Evolutionary conservation across 179 eudicot genomes (phyloP), one percentile per base, ranked within the genome.

Genomic region (Silene noctiflora): DNA sequence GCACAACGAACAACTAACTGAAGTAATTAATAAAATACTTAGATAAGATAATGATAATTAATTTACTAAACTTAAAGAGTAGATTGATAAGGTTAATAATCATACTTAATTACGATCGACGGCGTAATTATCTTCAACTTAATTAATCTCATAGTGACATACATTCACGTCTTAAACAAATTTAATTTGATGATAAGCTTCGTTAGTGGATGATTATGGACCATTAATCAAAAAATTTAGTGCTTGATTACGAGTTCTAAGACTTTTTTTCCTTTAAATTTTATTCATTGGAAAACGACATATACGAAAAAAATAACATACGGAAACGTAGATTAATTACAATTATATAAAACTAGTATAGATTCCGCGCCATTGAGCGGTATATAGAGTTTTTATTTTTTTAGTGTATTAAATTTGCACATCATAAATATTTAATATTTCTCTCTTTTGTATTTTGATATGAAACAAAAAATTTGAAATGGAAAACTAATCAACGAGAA

Each of bases 281-380:
- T 24, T 77, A 46, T 53, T 78, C 27, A 78, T 65, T 11, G 48
- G 77, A 78, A 65, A 72, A 62, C 17, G 81, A 79, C 77, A 67
- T 27, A 29, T 51, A 73, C 46, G 53, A 78, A 51, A 64, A 78
- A 51, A 64, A 13, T 76, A 72, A 78, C 66, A 42, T 35, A 35
- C 9, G 42, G 9, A 35, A 2, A 35, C 42, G 42, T 7, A 5
- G 42, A 35, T 7, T 35, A 5, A 35, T 35, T 9, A 5, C 42
- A 35, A 35, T 35, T 35, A 35, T 35, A 35, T 35, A 29, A 29
- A 29, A n/a, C n/a, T n/a, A n/a, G n/a, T n/a, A n/a, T n/a, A n/a
- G n/a, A n/a, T n/a, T n/a, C n/a, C n/a, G n/a, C n/a, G n/a, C n/a
- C n/a, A n/a, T n/a, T n/a, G n/a, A n/a, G n/a, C n/a, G n/a, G n/a